Evolutionary conservation across 495 filamentous ascomycete species (phyloP), one percentile per base, ranked within the genome.

Genomic region (Chaetomium fimeti): DNA sequence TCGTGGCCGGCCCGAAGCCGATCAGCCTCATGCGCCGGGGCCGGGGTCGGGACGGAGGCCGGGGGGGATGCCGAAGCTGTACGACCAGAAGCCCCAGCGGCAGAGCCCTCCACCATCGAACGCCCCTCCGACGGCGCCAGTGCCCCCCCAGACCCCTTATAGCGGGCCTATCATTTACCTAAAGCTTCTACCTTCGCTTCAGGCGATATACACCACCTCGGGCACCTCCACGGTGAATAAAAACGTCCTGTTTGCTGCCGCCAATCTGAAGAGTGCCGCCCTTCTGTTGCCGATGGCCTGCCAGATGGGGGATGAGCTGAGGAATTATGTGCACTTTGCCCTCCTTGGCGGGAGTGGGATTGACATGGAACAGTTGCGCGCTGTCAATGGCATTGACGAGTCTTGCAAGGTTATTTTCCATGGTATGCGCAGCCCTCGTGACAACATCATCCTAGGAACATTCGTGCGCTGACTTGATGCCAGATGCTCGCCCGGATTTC

Each of bases 301-400:
- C 63, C 78, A 84, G 66, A 88, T 88, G 86, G 82, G 78, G 11
- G 65, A 67, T 28, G 80, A 80, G 72, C 71, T 81, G 58, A 77
- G 81, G 70, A 88, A 79, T 62, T 80, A 81, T 57, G 85, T 88
- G 2, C 85, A 88, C 61, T 80, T 87, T 70, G 83, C 79, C 1
- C 68, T 88, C 49, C 76, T 87, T 70, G 80, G 85, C 38, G 73
- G 83, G 45, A 83, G 83, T 60, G 79, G 79, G 6, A 79, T 88
- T 36, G 63, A 75, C 1, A 68, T 88, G 28, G 75, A 78, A 0
- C 79, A 84, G 49, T 69, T 88, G 45, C 74, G 76, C 20, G 74
- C 79, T 58, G 73, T 87, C 63, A 88, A 88, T 67, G 84, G 84
- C 51, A 74, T 87, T 18, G 77, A 80, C 63, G 75, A 79, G 15